Base-by-base conservation (phyloP, 108 stramenopile species). In the Nannochloropsis salina region DNA sequence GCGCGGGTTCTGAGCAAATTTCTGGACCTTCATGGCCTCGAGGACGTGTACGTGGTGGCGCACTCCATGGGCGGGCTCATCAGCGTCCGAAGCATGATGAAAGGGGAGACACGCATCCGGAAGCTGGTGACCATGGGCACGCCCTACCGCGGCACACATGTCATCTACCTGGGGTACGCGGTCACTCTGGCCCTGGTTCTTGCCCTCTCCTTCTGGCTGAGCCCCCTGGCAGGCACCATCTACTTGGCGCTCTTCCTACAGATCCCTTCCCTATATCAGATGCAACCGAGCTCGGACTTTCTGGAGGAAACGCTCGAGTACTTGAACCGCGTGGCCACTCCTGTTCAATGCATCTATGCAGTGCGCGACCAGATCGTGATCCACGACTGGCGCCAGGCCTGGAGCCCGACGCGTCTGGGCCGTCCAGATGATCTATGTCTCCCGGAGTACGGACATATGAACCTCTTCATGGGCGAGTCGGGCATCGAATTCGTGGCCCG, bases 1-100 rank as follows among this genome's bases (percentile, higher is more conserved):
- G 61, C 61, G 61, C 15, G 61, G 20, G 1, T 74, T 15, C 2
- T 74, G n/a, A 74, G 20, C 61, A 74, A 15, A n/a, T 74, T 74
- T 74, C n/a, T 74, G n/a, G 61, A 74, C 61, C 15, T 15, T 1
- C 61, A 74, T 2, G 61, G 61, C 6, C n/a, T 74, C 20, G 61
- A 74, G 61, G 61, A 74, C 61, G 61, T 74, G 61, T 74, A 74
- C n/a, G 61, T 74, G 61, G 61, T 74, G 61, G 61, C 61, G n/a
- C 61, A 74, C n/a, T 74, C 61, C 61, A 74, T 74, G 61, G 61
- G 61, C 20, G 61, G 61, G 61, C 6, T 74, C 20, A 74, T 74
- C 15, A 74, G 61, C 61, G 61, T 74, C 20, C 61, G 61, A n/a
- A 74, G 61, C n/a, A 74, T 74, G 61, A 74, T 74, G 61, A 74